phyloP scores from a whole-genome alignment of 1,139 yeast species.

The Taphrina betulina region DNA sequence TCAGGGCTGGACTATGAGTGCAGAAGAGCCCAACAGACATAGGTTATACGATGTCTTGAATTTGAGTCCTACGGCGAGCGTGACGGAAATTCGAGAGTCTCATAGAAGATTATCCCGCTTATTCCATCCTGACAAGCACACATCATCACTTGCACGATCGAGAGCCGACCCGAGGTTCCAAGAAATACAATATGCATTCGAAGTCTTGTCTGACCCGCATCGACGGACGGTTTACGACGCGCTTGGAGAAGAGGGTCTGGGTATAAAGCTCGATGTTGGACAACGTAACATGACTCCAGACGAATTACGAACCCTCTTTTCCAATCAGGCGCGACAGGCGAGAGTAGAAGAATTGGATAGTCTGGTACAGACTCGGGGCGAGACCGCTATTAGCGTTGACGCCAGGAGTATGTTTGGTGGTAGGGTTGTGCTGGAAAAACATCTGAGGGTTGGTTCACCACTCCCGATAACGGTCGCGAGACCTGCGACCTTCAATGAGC shows the following conservation, averaged over 20 bases:
- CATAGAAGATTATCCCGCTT: conserved; percentile 31
- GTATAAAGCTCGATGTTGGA: conserved; percentile 39
- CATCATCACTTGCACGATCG: neutral
- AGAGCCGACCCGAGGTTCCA: conserved; percentile 29
- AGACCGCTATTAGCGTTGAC: conserved; percentile 11
- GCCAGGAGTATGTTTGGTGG: conserved; percentile 27
- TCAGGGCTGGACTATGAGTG: neutral
- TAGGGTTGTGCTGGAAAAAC: conserved; percentile 20
- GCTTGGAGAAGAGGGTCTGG: conserved; percentile 50
- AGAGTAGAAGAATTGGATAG: conserved; percentile 30
- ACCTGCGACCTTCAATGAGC: conserved; percentile 23
- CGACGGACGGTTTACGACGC: conserved; percentile 59
- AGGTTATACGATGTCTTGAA: conserved; percentile 21
- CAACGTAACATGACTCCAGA: conserved; percentile 31
- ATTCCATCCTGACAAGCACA: conserved; percentile 36
- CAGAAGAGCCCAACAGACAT: conserved; percentile 3
- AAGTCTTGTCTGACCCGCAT: conserved; percentile 62
- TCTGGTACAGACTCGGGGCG: conserved; percentile 30
- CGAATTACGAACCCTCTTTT: conserved; percentile 16
- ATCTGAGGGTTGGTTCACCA: conserved; percentile 9
- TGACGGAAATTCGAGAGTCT: conserved; percentile 29
- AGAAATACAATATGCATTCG: conserved; percentile 53
- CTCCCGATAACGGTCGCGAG: conserved; percentile 22
- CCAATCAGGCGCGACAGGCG: conserved; percentile 23
- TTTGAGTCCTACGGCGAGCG: conserved; percentile 22